Evolutionary conservation across 768 basidiomycete genomes (phyloP).

Genomic region (Russula emetica): DNA sequence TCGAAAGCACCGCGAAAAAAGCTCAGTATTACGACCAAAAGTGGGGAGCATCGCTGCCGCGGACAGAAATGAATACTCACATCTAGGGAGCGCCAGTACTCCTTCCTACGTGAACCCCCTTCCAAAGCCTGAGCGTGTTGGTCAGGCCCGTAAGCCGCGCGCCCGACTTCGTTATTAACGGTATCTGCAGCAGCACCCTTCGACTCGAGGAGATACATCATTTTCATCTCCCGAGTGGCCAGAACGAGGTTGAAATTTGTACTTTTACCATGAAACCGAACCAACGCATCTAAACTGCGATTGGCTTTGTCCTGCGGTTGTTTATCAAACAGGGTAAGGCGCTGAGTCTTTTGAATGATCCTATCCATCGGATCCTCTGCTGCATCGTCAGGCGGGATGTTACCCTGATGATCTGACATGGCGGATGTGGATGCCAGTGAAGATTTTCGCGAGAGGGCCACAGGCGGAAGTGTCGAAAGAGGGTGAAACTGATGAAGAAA

Average conservation of each 20-base stretch:
- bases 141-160: background rate
- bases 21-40: background rate
- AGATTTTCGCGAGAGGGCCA: slow-evolving; percentile 7
- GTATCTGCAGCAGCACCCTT: slow-evolving; percentile 8
- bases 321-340: slow-evolving; percentile 22
- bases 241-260: slow-evolving; percentile 15
- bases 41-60: background rate
- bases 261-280: slow-evolving; percentile 27
- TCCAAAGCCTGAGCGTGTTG: background rate
- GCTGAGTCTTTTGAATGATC: slow-evolving; percentile 17
- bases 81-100: slow-evolving; percentile 25
- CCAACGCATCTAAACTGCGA: slow-evolving; percentile 16
- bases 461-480: slow-evolving; percentile 11
- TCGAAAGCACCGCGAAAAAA: too few relatives aligned
- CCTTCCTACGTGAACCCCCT: slow-evolving; percentile 10
- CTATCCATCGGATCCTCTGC: slow-evolving; percentile 6
- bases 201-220: slow-evolving; percentile 13
- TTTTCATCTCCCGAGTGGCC: slow-evolving; percentile 14
- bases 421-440: slow-evolving; percentile 5
- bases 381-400: background rate
- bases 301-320: slow-evolving; percentile 20
- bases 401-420: background rate
- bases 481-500: slow-evolving; percentile 10
- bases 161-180: slow-evolving; percentile 4
- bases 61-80: slow-evolving; percentile 21